phyloP scores from a whole-genome alignment of 805 yeast species.

The Suhomyces prunicola region DNA sequence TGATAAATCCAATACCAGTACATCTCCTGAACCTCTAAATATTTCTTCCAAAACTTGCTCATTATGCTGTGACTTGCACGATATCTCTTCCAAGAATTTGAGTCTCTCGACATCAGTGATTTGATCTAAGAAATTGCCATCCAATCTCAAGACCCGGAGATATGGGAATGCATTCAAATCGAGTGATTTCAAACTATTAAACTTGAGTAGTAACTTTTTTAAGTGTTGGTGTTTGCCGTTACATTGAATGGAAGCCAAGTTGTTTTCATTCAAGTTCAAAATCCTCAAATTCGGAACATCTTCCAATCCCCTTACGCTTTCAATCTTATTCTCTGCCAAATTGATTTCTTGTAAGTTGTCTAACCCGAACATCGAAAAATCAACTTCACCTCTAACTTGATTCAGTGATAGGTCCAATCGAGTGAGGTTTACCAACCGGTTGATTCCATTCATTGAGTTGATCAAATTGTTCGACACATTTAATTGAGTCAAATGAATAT shows the following conservation, averaged over 20 bases:
- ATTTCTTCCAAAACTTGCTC: neutral
- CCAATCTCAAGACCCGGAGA: conserved; percentile 44
- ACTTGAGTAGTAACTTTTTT: conserved; percentile 37
- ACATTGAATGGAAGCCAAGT: conserved; percentile 21
- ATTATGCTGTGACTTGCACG: conserved; percentile 36
- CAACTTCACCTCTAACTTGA: conserved; percentile 34
- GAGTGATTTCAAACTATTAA: conserved; percentile 32
- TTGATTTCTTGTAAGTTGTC: conserved; percentile 43
- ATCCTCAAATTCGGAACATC: conserved; percentile 31
- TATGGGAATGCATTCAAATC: conserved; percentile 33
- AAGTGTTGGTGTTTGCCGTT: conserved; percentile 22
- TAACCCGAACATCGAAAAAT: conserved; percentile 33
- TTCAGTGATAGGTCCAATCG: conserved; percentile 43
- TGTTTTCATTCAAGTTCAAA: conserved; percentile 43
- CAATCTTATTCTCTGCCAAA: conserved; percentile 41
- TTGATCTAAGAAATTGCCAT: conserved; percentile 36
- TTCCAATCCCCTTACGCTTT: conserved; percentile 33
- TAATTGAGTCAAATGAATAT: conserved; percentile 43
- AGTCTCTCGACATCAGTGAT: conserved; percentile 26
- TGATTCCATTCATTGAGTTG: conserved; percentile 33
- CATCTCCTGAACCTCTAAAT: conserved; percentile 11
- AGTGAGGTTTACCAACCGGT: conserved; percentile 36
- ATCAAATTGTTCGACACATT: conserved; percentile 37
- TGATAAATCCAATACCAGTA: conserved; percentile 38
- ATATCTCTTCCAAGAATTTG: conserved; percentile 39